Percentiles rank a stretch among this genome's conserved stretches.
These are phyloP conservation scores for Hypoxylon perforatum DNA, from an alignment of 495 filamentous ascomycete species.

Conservation along the genomic window DNA sequence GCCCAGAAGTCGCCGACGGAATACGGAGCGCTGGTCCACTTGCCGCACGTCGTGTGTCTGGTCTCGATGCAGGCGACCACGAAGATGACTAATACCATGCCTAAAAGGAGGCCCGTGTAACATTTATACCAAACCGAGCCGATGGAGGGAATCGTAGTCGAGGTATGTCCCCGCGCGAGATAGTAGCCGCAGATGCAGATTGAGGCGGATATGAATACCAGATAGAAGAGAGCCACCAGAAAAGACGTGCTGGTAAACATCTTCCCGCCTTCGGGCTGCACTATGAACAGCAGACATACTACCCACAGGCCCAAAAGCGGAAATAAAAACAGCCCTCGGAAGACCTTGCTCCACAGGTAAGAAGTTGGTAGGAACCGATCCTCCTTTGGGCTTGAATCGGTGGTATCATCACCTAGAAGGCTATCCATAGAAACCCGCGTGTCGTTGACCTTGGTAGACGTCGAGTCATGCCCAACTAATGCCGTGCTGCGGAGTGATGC, in stretches of 20 bases:
- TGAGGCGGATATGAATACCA: constrained; percentile 18
- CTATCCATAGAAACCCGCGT: constrained; percentile 7
- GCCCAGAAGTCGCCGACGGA: neutral
- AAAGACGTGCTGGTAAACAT: constrained; percentile 15
- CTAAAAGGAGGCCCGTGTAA: constrained; percentile 27
- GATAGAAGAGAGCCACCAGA: constrained; percentile 26
- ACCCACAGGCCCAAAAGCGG: constrained; percentile 32
- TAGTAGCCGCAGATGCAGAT: constrained; percentile 14
- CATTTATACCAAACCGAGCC: constrained; percentile 29
- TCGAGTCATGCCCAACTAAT: neutral
- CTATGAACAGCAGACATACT: constrained; percentile 25
- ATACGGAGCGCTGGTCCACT: constrained; percentile 28
- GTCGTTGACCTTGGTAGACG: neutral
- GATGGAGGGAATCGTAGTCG: constrained; percentile 34
- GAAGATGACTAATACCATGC: constrained; percentile 20
- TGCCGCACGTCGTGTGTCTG: constrained; percentile 27
- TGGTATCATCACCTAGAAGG: neutral
- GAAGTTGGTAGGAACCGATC: constrained; percentile 15
- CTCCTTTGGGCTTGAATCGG: neutral
- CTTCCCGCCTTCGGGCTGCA: constrained; percentile 8
- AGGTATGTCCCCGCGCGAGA: constrained; percentile 14
- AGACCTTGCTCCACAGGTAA: constrained; percentile 16
- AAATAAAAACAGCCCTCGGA: constrained; percentile 39
- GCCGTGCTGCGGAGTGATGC: constrained; percentile 1
- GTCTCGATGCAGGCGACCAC: constrained; percentile 30